phyloP scores from a whole-genome alignment of 2,329 filamentous ascomycete species.

The Colletotrichum musicola region DNA sequence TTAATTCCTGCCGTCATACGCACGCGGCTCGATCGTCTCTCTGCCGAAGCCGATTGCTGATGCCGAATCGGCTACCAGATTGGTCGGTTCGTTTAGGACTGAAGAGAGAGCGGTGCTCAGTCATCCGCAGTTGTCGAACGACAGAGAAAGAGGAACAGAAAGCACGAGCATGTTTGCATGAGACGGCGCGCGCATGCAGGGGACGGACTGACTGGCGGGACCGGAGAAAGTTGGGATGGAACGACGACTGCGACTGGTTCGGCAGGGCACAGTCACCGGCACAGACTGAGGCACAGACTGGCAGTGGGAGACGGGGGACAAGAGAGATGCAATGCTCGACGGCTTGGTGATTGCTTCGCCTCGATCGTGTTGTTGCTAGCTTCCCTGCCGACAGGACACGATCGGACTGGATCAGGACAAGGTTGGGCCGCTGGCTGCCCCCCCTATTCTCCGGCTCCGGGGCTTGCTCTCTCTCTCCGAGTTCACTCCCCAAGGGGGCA shows the following conservation, averaged over 20 bases:
- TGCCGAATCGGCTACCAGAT: too few species aligned
- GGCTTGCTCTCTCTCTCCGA: background rate
- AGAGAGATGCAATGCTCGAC: conserved; percentile 21
- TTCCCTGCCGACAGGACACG: conserved; percentile 25
- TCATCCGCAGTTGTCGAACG: conserved; percentile 30
- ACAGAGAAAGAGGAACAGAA: background rate
- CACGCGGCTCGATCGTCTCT: conserved; percentile 3
- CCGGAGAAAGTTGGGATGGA: conserved; percentile 18
- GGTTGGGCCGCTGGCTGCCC: background rate
- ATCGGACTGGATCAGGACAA: conserved; percentile 27
- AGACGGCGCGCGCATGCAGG: conserved; percentile 2
- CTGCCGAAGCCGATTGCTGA: conserved; percentile 1
- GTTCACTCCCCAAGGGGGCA: background rate
- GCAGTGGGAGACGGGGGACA: background rate
- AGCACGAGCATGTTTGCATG: conserved; percentile 31
- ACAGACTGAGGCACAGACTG: conserved; percentile 34
- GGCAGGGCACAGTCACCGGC: conserved; percentile 25
- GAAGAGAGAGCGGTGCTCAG: conserved; percentile 24
- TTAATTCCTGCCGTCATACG: conserved; percentile 13
- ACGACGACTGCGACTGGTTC: conserved; percentile 25
- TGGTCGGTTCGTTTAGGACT: conserved; percentile 24
- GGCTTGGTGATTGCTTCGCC: conserved; percentile 39
- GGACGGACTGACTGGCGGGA: conserved; percentile 4
- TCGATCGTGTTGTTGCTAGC: conserved; percentile 34
- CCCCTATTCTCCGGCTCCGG: conserved; percentile 20